A percentile compares a stretch with the other conserved stretches of the same genome.
phyloP scores from a whole-genome alignment of 2,329 filamentous ascomycete species.

The Fusarium falciforme region DNA sequence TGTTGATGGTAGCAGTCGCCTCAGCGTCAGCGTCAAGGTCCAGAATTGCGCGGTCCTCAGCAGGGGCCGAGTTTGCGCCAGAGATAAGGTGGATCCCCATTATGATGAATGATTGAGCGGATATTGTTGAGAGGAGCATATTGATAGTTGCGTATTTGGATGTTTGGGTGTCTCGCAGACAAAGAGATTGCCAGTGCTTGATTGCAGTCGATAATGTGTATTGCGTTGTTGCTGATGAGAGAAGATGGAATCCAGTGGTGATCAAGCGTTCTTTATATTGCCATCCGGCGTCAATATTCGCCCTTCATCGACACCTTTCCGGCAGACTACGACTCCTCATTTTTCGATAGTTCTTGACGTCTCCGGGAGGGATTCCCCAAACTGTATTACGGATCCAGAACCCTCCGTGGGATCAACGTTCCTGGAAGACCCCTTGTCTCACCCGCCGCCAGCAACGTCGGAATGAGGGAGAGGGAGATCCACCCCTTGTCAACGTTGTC shows the following conservation, averaged over 20 bases:
- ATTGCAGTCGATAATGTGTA: not conserved
- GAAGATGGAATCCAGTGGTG: not conserved
- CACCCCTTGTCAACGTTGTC: not conserved
- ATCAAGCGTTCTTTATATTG: not conserved
- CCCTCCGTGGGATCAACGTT: not conserved
- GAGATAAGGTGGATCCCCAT: constrained; percentile 7
- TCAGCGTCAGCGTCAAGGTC: not conserved
- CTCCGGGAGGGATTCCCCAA: not conserved
- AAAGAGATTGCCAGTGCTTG: not conserved
- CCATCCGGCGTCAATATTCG: not conserved
- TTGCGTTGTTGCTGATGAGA: not conserved
- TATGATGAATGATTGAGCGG: constrained; percentile 5
- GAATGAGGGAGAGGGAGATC: not conserved
- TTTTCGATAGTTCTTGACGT: not conserved
- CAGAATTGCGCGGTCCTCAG: not conserved
- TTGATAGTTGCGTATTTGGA: not conserved
- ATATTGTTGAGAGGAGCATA: constrained; percentile 33
- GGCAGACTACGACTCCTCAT: not conserved
- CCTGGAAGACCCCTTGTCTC: not conserved
- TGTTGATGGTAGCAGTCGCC: not conserved
- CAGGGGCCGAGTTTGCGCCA: constrained; percentile 13
- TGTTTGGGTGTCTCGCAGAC: not conserved
- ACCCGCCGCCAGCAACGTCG: not conserved
- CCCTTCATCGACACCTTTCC: not conserved
- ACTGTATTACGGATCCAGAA: not conserved